Base-by-base conservation (phyloP, 169 alveolate genomes). In the Plasmodium coatneyi region DNA sequence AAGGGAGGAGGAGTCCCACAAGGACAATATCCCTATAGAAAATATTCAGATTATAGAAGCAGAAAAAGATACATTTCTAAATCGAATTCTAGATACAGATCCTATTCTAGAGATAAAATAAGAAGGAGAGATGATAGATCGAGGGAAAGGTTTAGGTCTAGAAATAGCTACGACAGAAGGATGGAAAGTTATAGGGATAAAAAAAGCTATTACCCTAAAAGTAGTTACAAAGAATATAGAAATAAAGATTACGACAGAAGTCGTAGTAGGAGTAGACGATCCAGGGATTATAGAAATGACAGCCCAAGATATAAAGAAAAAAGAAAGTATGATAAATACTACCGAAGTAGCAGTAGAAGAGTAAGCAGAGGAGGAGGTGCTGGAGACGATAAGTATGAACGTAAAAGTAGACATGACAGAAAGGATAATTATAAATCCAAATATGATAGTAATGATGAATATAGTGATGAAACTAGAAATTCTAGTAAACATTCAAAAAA, bases 41-140 rank as follows among this genome's bases (percentile, higher is more conserved):
- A 76, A 86, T 49, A 86, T 34, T 78, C 84, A 7, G 86, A 86
- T 54, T 74, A 76, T 86, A 86, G 49, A 54, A 74, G 78, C 39
- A 74, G 84, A 43, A 86, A 83, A 54, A 86, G 93, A 34, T 86
- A 86, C 76, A 86, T 76, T 22, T 86, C 93, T 0, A 86, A 76
- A 54, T 86, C 93, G 0, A 60, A 86, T 70, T 86, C 93, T 74
- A 32, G 93, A 52, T 72, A 86, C 28, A 49, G 86, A 16, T 86
- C 93, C n/a, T 74, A 86, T 76, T 86, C 93, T 7, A 56, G 93
- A 34, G 93, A 86, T 86, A 86, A 86, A 36, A 86, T 86, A 22
- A 86, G 93, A 86, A 86, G 93, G 66, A 41, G 92, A 25, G 93
- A 66, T 66, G 76, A 86, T 52, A 74, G 81, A 76, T 86, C 93